Evolutionary conservation across 192 early-diverging fungal genomes (phyloP), one percentile per base, ranked within the genome.

Genomic region (Backusella luteola): DNA sequence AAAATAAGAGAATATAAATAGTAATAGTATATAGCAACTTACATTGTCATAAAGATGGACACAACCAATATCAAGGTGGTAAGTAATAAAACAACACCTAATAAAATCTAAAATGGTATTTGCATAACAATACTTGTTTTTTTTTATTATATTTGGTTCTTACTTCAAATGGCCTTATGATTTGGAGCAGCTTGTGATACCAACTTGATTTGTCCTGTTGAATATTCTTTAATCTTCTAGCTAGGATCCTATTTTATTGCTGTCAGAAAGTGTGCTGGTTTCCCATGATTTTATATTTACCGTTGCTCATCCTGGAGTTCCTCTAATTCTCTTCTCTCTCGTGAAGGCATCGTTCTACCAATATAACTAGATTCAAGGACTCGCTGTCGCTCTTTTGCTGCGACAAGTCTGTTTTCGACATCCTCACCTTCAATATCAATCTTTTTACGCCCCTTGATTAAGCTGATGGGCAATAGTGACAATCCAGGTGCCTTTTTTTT

Each of bases 31-130:
- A 29, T 63, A 63, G 56, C 21, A 63, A 32, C 70, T 71, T 42
- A 76, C 81, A 78, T 83, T 26, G 78, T 79, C 73, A 83, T 32
- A 69, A 80, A 80, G 46, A 83, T 83, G 26, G 82, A 83, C n/a
- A 68, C 42, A 21, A 76, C 66, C 34, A 82, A 63, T 15, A 82
- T 46, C 9, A 75, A 67, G 8, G 77, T 73, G 36, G 77, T 36
- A 14, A 15, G 46, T 15, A 83, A 26, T 14, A 74, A n/a, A 35
- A 79, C 6, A 41, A 76, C 19, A 19, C 81, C 81, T 68, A 79
- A 42, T 32, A 78, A 21, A 53, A 78, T 35, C 81, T 82, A 66
- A 2, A 67, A 53, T 42, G 26, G 6, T 38, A 34, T 41, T 44
- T 49, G 9, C 29, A 32, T 49, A 41, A 66, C 9, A 70, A 71